Evolutionary conservation across 1,284 basidiomycete genomes (phyloP).

Genomic region (Melampsora larici-populina): DNA sequence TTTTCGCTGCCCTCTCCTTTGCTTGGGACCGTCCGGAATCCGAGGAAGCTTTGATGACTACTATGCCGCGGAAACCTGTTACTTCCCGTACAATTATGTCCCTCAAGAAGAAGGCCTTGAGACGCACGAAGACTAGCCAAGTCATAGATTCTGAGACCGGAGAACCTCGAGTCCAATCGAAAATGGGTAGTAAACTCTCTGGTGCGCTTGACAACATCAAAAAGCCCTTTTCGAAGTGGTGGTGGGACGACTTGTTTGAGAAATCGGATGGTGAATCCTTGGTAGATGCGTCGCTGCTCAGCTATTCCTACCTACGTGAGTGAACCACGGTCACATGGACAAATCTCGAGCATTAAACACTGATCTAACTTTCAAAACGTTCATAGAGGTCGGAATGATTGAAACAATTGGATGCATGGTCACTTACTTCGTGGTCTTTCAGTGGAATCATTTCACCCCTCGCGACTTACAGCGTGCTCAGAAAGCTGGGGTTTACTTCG

Average conservation of each 20-base stretch:
- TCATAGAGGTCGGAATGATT: conserved; percentile 52
- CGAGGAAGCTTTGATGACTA: conserved; percentile 64
- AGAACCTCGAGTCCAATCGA: conserved; percentile 47
- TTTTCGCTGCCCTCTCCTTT: conserved; percentile 66
- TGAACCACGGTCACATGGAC: conserved; percentile 59
- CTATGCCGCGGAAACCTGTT: conserved; percentile 65
- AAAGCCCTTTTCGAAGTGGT: conserved; percentile 62
- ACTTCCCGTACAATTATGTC: conserved; percentile 62
- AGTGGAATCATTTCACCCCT: conserved; percentile 64
- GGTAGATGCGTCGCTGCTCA: conserved; percentile 64
- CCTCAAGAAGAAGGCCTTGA: conserved; percentile 62
- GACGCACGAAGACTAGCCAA: conserved; percentile 62
- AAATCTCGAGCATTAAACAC: too few relatives aligned
- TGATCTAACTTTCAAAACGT: not conserved
- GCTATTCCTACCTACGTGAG: conserved; percentile 66
- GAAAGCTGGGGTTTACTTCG: conserved; percentile 58
- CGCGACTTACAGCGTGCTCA: conserved; percentile 61
- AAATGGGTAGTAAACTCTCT: conserved; percentile 58
- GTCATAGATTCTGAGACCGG: conserved; percentile 61
- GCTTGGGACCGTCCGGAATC: conserved; percentile 69
- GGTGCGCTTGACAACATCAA: conserved; percentile 56
- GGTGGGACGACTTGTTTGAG: conserved; percentile 64
- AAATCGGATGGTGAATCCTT: conserved; percentile 61
- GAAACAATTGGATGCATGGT: conserved; percentile 53
- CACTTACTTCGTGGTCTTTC: conserved; percentile 66